A percentile compares a stretch with the other conserved stretches of the same genome.
These are phyloP conservation scores for Trichoderma afroharzianum DNA, from an alignment of 2,329 filamentous ascomycete genomes.

Conservation along the genomic window DNA sequence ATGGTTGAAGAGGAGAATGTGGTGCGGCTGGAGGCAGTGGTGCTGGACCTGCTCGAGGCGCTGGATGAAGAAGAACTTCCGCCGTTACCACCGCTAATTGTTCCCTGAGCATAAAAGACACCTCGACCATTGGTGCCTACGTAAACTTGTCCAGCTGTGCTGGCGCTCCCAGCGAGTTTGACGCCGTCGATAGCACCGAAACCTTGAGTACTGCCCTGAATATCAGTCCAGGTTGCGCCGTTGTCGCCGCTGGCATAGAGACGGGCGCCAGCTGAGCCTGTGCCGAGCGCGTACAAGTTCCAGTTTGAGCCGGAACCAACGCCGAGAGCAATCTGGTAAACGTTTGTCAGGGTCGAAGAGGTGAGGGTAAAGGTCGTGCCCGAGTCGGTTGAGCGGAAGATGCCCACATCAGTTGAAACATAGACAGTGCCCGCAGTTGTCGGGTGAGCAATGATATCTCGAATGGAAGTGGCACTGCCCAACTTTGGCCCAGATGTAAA, in stretches of 20 bases:
- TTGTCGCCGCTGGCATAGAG: conserved; percentile 8
- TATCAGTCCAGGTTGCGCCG: conserved; percentile 8
- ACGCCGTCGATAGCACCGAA: not conserved
- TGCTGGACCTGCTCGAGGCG: not conserved
- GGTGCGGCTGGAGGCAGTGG: not conserved
- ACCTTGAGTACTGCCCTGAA: not conserved
- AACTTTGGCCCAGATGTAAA: not conserved
- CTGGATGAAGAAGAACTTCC: not conserved
- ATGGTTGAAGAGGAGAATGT: not conserved
- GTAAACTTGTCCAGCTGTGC: not conserved
- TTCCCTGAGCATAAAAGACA: conserved; percentile 7
- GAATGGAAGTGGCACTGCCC: not conserved
- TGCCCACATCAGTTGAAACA: conserved; percentile 3
- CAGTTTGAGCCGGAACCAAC: conserved; percentile 3
- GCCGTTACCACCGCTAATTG: not conserved
- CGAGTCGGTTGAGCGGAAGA: conserved; percentile 3
- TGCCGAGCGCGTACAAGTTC: conserved; percentile 5
- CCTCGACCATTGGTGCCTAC: conserved; percentile 5
- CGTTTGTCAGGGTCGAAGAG: not conserved
- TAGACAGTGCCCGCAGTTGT: not conserved
- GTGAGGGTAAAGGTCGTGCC: not conserved
- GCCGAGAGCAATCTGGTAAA: conserved; percentile 7
- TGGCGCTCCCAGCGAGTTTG: conserved; percentile 4
- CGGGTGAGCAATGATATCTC: conserved; percentile 1
- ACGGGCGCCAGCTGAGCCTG: not conserved